Percentiles rank a stretch among this genome's conserved stretches.
Conservation (phyloP, 2,329 filamentous ascomycete genomes). For the Leptosphaerulina australis region DNA sequence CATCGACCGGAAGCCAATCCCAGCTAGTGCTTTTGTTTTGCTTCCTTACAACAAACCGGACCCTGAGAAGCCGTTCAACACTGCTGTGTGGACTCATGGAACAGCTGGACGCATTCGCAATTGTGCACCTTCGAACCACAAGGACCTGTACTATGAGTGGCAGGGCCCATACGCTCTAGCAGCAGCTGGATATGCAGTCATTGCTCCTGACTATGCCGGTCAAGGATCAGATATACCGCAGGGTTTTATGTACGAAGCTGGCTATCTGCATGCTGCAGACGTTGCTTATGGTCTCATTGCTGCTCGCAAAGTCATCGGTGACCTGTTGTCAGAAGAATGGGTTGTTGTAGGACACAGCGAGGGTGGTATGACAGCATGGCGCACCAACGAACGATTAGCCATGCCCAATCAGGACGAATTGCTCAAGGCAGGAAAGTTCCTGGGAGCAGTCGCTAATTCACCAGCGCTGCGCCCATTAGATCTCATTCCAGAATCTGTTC, state of each 20-base stretch:
- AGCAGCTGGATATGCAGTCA: conserved; percentile 27
- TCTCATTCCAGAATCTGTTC: conserved; percentile 29
- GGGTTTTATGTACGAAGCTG: conserved; percentile 33
- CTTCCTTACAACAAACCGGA: conserved; percentile 25
- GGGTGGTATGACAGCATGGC: conserved; percentile 33
- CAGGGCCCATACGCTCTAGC: conserved; percentile 25
- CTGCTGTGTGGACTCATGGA: conserved; percentile 26
- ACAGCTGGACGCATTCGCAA: conserved; percentile 27
- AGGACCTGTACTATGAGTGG: conserved; percentile 33
- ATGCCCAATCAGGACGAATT: conserved; percentile 26
- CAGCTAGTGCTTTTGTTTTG: conserved; percentile 28
- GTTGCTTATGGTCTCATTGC: conserved; percentile 27
- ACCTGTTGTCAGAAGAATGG: conserved; percentile 24
- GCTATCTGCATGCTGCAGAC: conserved; percentile 29
- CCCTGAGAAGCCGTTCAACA: conserved; percentile 22
- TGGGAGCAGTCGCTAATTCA: conserved; percentile 29
- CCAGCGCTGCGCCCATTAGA: conserved; percentile 31
- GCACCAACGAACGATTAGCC: conserved; percentile 29
- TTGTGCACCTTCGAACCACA: conserved; percentile 28
- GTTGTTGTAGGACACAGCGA: conserved; percentile 33
- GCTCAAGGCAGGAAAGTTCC: conserved; percentile 27
- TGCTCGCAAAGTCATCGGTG: conserved; percentile 26
- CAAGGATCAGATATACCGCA: conserved; percentile 27
- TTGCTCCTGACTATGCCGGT: conserved; percentile 29
- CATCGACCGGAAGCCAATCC: conserved; percentile 28